phyloP scores from a whole-genome alignment of 2,329 filamentous ascomycete genomes.

The Fonsecaea multimorphosa region DNA sequence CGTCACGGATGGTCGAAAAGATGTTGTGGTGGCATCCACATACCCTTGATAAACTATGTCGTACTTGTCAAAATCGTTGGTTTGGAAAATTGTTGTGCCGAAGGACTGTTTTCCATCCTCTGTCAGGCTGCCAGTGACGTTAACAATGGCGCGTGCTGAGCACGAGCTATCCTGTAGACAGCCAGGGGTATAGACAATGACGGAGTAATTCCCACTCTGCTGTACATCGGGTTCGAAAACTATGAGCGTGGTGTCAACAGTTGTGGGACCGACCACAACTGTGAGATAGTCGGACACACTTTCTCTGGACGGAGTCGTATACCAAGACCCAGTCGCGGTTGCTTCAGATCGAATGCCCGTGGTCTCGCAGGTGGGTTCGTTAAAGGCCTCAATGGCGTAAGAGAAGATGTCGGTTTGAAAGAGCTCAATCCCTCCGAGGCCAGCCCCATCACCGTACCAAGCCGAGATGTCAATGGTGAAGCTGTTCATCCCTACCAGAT shows the following conservation, averaged over 20 bases:
- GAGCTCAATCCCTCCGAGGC: constrained; percentile 83
- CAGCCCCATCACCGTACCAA: constrained; percentile 86
- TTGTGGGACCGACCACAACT: constrained; percentile 65
- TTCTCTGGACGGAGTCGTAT: constrained; percentile 65
- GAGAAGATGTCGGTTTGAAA: constrained; percentile 81
- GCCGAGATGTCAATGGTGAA: constrained; percentile 85
- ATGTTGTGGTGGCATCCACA: constrained; percentile 74
- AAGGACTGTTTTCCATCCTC: constrained; percentile 55
- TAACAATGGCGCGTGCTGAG: constrained; percentile 75
- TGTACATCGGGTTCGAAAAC: constrained; percentile 83
- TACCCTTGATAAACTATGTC: constrained; percentile 87
- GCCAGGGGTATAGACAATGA: constrained; percentile 91
- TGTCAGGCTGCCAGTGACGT: constrained; percentile 76
- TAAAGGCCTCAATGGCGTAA: constrained; percentile 85
- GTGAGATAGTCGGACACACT: constrained; percentile 80
- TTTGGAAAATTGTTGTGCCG: constrained; percentile 76
- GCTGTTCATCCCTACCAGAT: constrained; percentile 81
- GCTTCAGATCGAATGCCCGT: constrained; percentile 65
- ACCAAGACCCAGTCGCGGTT: constrained; percentile 76
- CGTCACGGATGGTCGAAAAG: constrained; percentile 81
- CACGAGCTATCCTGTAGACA: constrained; percentile 83
- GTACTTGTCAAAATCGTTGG: constrained; percentile 96
- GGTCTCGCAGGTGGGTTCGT: constrained; percentile 79
- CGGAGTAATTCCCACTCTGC: constrained; percentile 87
- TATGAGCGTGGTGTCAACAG: constrained; percentile 65